These are phyloP conservation scores for Miscanthus lutarioriparius DNA, from an alignment of 176 grass and related monocot genomes.

Conservation along the genomic window DNA sequence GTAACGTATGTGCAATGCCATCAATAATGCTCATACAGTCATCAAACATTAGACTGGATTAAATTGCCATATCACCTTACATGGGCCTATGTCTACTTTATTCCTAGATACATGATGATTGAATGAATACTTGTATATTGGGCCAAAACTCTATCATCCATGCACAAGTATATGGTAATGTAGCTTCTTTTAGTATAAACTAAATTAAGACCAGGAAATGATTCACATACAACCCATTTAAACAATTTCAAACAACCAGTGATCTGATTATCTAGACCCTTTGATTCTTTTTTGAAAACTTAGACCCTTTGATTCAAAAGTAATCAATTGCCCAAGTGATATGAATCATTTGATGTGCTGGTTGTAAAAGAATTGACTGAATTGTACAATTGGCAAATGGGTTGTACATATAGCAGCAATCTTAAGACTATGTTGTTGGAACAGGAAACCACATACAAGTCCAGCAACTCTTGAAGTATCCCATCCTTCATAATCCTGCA, in stretches of 20 bases:
- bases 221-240: not conserved
- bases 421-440: conserved; percentile 16
- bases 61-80: conserved; percentile 18
- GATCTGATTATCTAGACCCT: not conserved
- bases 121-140: conserved; percentile 14
- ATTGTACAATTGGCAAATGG: not conserved
- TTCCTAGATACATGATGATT: conserved; percentile 12
- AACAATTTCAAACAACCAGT: not conserved
- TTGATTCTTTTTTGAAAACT: too few relatives aligned
- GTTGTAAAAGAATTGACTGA: not conserved
- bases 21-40: not conserved
- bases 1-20: not conserved
- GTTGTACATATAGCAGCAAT: not conserved
- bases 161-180: not conserved
- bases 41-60: conserved; percentile 5
- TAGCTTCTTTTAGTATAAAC: conserved; percentile 6
- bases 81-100: not conserved
- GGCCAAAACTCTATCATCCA: not conserved
- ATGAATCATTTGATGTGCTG: not conserved
- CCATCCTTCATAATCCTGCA: conserved; percentile 70
- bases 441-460: conserved; percentile 57
- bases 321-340: not conserved
- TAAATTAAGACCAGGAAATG: not conserved
- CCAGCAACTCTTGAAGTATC: conserved; percentile 53
- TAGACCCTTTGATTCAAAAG: not conserved